These are phyloP conservation scores for Crucihimalaya himalaica DNA, from an alignment of 345 rosid genomes.

Conservation along the genomic window DNA sequence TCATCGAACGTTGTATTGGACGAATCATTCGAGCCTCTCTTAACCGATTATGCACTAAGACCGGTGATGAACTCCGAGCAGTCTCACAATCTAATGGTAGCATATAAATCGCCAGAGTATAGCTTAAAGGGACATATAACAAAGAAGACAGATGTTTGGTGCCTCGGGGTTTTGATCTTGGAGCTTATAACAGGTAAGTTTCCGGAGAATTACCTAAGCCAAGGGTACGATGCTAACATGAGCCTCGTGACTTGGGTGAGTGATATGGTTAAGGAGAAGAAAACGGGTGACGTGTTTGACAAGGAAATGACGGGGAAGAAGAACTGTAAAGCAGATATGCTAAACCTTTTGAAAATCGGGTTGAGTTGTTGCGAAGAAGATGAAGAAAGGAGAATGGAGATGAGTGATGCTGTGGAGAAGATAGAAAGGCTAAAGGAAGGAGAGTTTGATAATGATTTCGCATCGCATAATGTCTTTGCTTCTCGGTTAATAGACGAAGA, in stretches of 20 bases:
- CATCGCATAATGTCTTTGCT: slow-evolving; percentile 28
- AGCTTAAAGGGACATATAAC: slow-evolving; percentile 45
- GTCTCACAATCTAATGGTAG: slow-evolving; percentile 57
- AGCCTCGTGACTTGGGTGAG: slow-evolving; percentile 67
- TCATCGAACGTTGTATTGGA: slow-evolving; percentile 75
- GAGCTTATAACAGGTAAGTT: slow-evolving; percentile 65
- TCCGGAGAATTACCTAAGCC: slow-evolving; percentile 63
- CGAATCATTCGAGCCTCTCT: slow-evolving; percentile 50
- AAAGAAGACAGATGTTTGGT: slow-evolving; percentile 67
- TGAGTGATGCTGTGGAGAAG: slow-evolving; percentile 52
- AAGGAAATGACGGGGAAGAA: slow-evolving; percentile 58
- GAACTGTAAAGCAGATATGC: slow-evolving; percentile 57
- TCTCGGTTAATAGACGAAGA: slow-evolving; percentile 42
- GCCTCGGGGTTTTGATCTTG: slow-evolving; percentile 65
- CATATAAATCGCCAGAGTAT: slow-evolving; percentile 78
- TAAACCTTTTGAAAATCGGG: slow-evolving; percentile 64
- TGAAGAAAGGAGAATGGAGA: slow-evolving; percentile 47
- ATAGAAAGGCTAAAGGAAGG: slow-evolving; percentile 51
- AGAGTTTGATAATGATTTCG: slow-evolving; percentile 26
- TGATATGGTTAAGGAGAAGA: slow-evolving; percentile 60
- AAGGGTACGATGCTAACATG: slow-evolving; percentile 45
- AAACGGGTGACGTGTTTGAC: slow-evolving; percentile 61
- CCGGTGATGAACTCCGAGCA: slow-evolving; percentile 67
- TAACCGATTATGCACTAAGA: slow-evolving; percentile 62
- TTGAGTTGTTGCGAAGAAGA: slow-evolving; percentile 78